Base-by-base conservation (phyloP, 2,329 filamentous ascomycete species). In the Calonectria leucothoes region DNA sequence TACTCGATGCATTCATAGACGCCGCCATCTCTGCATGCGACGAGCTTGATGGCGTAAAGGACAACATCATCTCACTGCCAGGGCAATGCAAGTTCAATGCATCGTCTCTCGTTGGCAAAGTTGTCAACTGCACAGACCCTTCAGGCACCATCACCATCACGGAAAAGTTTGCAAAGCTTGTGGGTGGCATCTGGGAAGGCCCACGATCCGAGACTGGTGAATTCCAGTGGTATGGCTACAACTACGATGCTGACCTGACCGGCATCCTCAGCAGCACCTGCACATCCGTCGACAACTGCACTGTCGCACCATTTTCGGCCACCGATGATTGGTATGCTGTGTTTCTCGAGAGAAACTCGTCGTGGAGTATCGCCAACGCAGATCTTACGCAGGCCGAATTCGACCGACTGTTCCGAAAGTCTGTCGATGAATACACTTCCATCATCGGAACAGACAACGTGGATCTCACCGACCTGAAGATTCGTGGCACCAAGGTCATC, bases 1-100 rank as follows among this genome's bases (percentile, higher is more conserved):
- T 71, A 11, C 42, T 76, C 8, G 71, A 83, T 7, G 87, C 75
- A 78, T 76, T 85, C 27, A 79, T 74, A 3, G 81, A 80, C 0
- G 87, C 88, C 52, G 86, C 87, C 6, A 72, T 88, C 49, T 75
- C 78, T 25, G 86, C 88, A 65, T 90, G 89, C 76, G 89, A 91
- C 79, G 72, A 64, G 2, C 80, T 85, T 55, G 89, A 90, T 75
- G 87, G 88, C 5, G 78, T 88, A 0, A 74, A 79, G 2, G 89
- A 91, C 77, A 83, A 82, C 12, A 86, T 90, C 69, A 84, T 90
- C 66, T 84, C 83, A 61, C 82, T 84, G 57, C 85, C 87, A 0
- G 76, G 82, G 6, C 75, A 80, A 33, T 90, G 89, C 80, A 61
- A 79, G 11, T 84, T 86, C 55, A 79, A 85, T 42, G 17, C 71